phyloP scores from a whole-genome alignment of 768 basidiomycete species.

The Dioszegia hungarica region DNA sequence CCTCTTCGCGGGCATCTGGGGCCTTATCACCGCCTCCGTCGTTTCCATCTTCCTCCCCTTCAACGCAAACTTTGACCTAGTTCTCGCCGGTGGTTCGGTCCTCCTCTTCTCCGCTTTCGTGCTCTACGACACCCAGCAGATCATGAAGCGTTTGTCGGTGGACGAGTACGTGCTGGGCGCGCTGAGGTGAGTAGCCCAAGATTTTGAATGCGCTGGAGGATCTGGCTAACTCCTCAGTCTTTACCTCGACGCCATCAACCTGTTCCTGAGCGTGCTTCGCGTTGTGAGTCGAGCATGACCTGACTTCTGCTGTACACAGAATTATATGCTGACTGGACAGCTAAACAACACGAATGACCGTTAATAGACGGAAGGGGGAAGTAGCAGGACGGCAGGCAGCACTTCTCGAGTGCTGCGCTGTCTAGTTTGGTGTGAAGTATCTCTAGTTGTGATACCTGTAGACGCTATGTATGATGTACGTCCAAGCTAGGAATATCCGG shows the following conservation, averaged over 20 bases:
- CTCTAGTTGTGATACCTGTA: no score
- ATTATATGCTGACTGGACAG: conserved; percentile 6
- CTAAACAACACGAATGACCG: conserved; percentile 38
- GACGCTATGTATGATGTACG: no score
- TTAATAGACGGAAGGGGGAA: no score
- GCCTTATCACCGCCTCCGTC: conserved; percentile 71
- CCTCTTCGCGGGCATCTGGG: conserved; percentile 78
- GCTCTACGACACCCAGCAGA: conserved; percentile 63
- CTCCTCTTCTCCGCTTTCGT: conserved; percentile 85
- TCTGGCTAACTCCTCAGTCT: conserved; percentile 59
- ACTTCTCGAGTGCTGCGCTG: no score
- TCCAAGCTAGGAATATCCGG: no score
- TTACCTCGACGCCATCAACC: conserved; percentile 77
- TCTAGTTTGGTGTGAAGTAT: no score
- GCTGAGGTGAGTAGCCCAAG: conserved; percentile 42
- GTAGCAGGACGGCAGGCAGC: no score
- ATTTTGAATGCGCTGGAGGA: conserved; percentile 55
- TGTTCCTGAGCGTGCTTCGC: conserved; percentile 48
- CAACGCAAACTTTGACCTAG: conserved; percentile 69
- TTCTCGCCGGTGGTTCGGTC: conserved; percentile 71
- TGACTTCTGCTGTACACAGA: no score
- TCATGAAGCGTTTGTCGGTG: conserved; percentile 80
- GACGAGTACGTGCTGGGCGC: conserved; percentile 86
- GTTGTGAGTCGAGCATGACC: conserved; percentile 34
- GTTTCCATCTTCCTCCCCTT: conserved; percentile 86